A percentile compares a stretch with the other conserved stretches of the same genome.
Evolutionary conservation across 129 eudicot species (phyloP).

Genomic region (Daucus carota): DNA sequence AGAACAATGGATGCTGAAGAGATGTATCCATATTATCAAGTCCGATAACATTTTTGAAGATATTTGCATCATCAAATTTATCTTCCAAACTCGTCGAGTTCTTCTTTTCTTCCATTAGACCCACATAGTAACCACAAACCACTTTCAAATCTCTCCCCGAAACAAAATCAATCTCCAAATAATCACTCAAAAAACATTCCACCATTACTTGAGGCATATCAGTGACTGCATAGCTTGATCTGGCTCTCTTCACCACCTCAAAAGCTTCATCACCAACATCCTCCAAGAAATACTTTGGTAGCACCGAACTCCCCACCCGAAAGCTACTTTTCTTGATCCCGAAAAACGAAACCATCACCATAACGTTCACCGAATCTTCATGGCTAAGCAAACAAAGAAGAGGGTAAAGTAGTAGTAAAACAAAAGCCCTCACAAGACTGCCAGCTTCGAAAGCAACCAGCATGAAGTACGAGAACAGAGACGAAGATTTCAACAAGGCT

Average conservation of each 20-base stretch:
- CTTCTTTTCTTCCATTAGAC: slow-evolving; percentile 44
- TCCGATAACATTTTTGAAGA: slow-evolving; percentile 25
- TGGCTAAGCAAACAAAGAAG: slow-evolving; percentile 22
- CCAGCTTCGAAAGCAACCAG: slow-evolving; percentile 64
- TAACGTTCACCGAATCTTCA: slow-evolving; percentile 28
- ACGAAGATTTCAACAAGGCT: slow-evolving; percentile 37
- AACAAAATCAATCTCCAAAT: slow-evolving; percentile 52
- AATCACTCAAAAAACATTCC: slow-evolving; percentile 67
- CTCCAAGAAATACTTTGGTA: slow-evolving; percentile 62
- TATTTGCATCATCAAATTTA: slow-evolving; percentile 18
- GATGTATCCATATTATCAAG: slow-evolving; percentile 23
- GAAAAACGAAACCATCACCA: slow-evolving; percentile 56
- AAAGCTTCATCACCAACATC: slow-evolving; percentile 62
- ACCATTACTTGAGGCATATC: slow-evolving; percentile 71
- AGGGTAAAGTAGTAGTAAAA: slow-evolving; percentile 35
- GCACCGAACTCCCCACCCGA: slow-evolving; percentile 46
- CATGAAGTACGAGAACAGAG: slow-evolving; percentile 55
- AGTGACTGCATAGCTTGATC: slow-evolving; percentile 42
- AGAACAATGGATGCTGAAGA: slow-evolving; percentile 24
- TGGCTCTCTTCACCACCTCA: slow-evolving; percentile 39
- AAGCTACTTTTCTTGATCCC: slow-evolving; percentile 47
- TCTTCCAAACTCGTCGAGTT: slow-evolving; percentile 16
- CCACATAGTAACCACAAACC: slow-evolving; percentile 46
- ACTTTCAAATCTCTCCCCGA: slow-evolving; percentile 48
- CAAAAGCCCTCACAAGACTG: slow-evolving; percentile 41